Percentiles rank a stretch among this genome's conserved stretches.
Evolutionary conservation across 2,329 filamentous ascomycete species (phyloP).

Genomic region (Cladorrhinum sp.): DNA sequence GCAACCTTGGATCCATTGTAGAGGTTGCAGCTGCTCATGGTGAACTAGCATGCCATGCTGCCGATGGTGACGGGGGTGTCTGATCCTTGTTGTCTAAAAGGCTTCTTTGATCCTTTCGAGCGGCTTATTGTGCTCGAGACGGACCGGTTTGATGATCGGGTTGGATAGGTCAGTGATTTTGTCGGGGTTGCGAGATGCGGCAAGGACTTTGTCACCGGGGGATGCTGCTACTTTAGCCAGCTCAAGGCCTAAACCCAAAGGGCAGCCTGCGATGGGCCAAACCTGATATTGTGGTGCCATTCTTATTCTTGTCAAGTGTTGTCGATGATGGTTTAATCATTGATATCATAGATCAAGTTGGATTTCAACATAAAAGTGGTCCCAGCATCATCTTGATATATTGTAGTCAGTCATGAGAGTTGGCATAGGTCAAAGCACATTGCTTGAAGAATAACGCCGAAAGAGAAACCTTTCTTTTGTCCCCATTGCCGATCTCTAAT

Average conservation of each 20-base stretch:
- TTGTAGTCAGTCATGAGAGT: no score
- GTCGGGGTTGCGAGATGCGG: conserved; percentile 16
- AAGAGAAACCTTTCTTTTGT: no score
- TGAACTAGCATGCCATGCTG: conserved; percentile 10
- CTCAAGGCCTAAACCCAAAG: conserved; percentile 20
- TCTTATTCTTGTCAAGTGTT: neutral
- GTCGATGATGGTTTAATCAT: neutral
- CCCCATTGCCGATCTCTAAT: no score
- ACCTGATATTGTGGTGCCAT: conserved; percentile 11
- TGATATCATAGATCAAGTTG: neutral
- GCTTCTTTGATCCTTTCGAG: conserved; percentile 9
- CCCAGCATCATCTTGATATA: no score
- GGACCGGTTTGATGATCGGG: conserved; percentile 9
- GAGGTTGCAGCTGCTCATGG: conserved; percentile 12
- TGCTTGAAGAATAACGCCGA: no score
- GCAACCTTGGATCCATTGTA: conserved; percentile 19
- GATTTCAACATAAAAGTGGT: neutral
- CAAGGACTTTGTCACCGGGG: conserved; percentile 22
- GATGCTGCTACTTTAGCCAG: conserved; percentile 9
- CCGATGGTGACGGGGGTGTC: conserved; percentile 15
- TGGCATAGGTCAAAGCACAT: no score
- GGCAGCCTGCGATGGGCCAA: conserved; percentile 24
- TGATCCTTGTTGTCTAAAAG: neutral
- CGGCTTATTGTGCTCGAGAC: conserved; percentile 15
- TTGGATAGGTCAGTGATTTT: conserved; percentile 5